Conservation (phyloP, 2,329 filamentous ascomycete species). For the Fonsecaea pedrosoi region DNA sequence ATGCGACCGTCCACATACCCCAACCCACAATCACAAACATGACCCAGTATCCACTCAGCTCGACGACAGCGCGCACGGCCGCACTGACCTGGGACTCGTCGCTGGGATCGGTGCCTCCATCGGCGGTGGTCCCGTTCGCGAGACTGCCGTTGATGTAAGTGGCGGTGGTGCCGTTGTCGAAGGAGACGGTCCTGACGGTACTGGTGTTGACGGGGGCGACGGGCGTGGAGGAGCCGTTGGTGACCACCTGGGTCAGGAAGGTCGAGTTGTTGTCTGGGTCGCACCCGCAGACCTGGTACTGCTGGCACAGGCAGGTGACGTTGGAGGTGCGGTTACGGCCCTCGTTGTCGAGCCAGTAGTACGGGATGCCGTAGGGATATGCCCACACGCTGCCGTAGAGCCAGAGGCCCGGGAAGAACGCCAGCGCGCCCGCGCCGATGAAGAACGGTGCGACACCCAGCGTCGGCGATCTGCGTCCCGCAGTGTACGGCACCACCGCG, state of each 20-base stretch:
- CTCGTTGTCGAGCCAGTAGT: slow-evolving; percentile 52
- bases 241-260: slow-evolving; percentile 52
- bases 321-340: slow-evolving; percentile 50
- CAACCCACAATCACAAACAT: slow-evolving; percentile 47
- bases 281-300: slow-evolving; percentile 64
- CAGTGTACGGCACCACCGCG: slow-evolving; percentile 57
- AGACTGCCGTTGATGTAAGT: slow-evolving; percentile 59
- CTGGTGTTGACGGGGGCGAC: slow-evolving; percentile 47
- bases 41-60: slow-evolving; percentile 52
- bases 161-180: slow-evolving; percentile 52
- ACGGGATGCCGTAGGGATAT: slow-evolving; percentile 60
- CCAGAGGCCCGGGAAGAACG: slow-evolving; percentile 62
- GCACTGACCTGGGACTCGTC: slow-evolving; percentile 34
- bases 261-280: slow-evolving; percentile 57
- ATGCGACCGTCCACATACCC: slow-evolving; percentile 32
- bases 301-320: slow-evolving; percentile 63
- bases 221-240: slow-evolving; percentile 48
- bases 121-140: slow-evolving; percentile 52
- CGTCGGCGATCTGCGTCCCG: slow-evolving; percentile 54
- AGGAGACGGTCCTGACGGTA: slow-evolving; percentile 46
- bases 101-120: slow-evolving; percentile 43
- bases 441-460: slow-evolving; percentile 58
- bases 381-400: slow-evolving; percentile 60
- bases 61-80: slow-evolving; percentile 37
- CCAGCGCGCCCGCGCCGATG: slow-evolving; percentile 54